Evolutionary conservation across 306 rosid species (phyloP), one percentile per base, ranked within the genome.

Genomic region (Luffa acutangula): DNA sequence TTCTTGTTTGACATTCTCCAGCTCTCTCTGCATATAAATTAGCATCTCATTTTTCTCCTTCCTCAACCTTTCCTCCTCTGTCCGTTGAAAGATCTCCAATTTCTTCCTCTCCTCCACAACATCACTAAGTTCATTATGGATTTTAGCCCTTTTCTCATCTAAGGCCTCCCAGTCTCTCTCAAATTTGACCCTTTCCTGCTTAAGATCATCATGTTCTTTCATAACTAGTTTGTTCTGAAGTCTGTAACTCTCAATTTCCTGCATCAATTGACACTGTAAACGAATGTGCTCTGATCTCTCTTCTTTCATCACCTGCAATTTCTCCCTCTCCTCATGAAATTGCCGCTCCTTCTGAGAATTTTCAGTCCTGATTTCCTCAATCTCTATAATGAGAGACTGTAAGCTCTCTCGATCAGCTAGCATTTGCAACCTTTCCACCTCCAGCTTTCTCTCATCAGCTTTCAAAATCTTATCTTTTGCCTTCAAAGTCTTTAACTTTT

Each of bases 161-260:
- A 95, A 80, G 46, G 81, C 90, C 78, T 90, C 97, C 96, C 97
- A 90, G 82, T 95, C 97, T 87, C 86, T 90, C 87, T 91, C 97
- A 80, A 93, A 95, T 75, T 84, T 93, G 67, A 87, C 84, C 81
- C 93, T 89, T 77, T 93, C 96, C 81, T 87, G 93, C 88, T 81
- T 91, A 77, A 93, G 78, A 83, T 86, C 91, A 76, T 87, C 90
- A 84, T 87, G 80, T 90, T 95, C 96, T 78, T 86, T 83, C 77
- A 54, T 52, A 76, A 87, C 81, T 37, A 81, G 76, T 76, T 87
- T 97, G 71, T 84, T 87, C 84, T 81, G 94, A 82, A 59, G 82
- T 81, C 91, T 84, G 62, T 92, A 88, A 81, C 86, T 89, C 81
- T 87, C 91, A 67, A 90, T 90, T 86, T 92, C 99, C 75, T 85